Evolutionary conservation across 179 eudicot genomes (phyloP), one percentile per base, ranked within the genome.

Genomic region (Monotropa hypopitys): DNA sequence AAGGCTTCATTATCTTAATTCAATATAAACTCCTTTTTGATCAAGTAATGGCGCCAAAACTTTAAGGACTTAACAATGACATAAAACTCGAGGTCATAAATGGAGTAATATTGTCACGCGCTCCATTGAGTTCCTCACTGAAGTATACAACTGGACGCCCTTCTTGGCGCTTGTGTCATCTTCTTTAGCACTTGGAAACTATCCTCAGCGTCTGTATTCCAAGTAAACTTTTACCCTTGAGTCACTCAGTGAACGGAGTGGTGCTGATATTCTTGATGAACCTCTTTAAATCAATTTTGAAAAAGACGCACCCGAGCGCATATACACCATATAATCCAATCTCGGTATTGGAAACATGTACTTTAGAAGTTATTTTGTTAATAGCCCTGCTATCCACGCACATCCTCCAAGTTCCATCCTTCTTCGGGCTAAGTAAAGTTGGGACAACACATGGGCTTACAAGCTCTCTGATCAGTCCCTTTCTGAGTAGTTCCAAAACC

Each of bases 31-130:
- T 71, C 56, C 18, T 35, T 15, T 43, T 71, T 16, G n/a, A 26
- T 71, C 56, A 71, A 46, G 38, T 46, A 46, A 70, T 71, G 74
- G 3, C n/a, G 53, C 74, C n/a, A 71, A 46, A 43, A 21, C 21
- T 49, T 43, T 21, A 28, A 49, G 16, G 56, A 54, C 4, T 71
- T 54, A 45, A 45, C 56, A 21, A 71, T 71, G 46, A 35, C 56
- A 71, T 71, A 71, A 23, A 71, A 43, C 43, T n/a, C 73, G n/a
- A 70, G 40, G 33, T 70, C 73, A 70, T 20, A 70, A 40, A 53
- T 70, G 28, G 51, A 70, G 33, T 42, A 42, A n/a, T 71, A 45
- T 11, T 61, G 53, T n/a, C n/a, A 3, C 9, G 32, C 23, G 73
- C 73, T 23, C 33, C 53, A 43, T 70, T 70, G 49, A 43, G 53